Base-by-base conservation (phyloP, 306 rosid genomes). In the Dalbergia cultrata region DNA sequence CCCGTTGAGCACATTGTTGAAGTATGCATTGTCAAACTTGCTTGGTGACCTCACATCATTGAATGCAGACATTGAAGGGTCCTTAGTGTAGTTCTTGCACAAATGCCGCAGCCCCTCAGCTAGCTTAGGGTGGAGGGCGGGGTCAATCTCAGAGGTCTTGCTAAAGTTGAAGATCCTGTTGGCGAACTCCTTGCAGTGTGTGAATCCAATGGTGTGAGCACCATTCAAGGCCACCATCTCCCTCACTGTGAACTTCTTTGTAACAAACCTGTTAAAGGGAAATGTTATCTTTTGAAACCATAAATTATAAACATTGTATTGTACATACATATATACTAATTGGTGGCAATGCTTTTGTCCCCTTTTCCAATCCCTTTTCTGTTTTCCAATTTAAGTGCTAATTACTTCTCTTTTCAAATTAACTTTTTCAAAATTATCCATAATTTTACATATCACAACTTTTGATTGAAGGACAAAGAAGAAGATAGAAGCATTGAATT, bases 151-250 rank as follows among this genome's bases (percentile, higher is more conserved):
- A 2, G 84, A 67, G 3, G 81, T 84, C 3, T 53, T 21, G 81
- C 88, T 86, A 67, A 71, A 90, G 53, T 86, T 68, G 81, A 74
- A 86, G 74, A 88, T 83, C 8, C 92, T 62, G 34, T 79, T 9
- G 44, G 57, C 62, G 57, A 90, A 88, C 39, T 90, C 90, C 72
- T 78, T 85, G 77, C 92, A 90, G 7, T 90, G 94, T 1, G 90
- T 80, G 81, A 90, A 88, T 0, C 94, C 91, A 7, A 90, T 86
- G 8, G 94, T 86, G 74, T 90, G 94, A 5, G 91, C 90, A 1
- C 94, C 94, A 4, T 81, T 70, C 0, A 88, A 13, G 0, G 85
- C 90, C 5, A 88, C 94, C 87, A 83, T 81, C 3, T 90, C 90
- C n/a, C 13, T 76, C 0, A 84, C 39, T 0, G 69, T 63, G 72